Base-by-base conservation (phyloP, 2,329 filamentous ascomycete species). In the Torrubiellomyces zombiae region DNA sequence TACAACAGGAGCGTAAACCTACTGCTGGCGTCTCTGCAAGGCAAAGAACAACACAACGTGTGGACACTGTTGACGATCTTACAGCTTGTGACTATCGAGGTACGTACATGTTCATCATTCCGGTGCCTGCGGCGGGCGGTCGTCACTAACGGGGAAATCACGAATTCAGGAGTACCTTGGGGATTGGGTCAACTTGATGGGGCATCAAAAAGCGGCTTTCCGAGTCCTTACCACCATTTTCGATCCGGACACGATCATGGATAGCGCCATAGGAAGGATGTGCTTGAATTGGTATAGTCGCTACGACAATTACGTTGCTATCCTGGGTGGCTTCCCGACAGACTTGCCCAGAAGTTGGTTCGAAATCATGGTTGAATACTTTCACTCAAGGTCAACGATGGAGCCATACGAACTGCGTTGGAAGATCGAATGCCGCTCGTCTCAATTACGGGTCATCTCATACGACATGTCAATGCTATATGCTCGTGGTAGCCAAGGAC, bases 71-170 rank as follows among this genome's bases (percentile, higher is more conserved):
- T 94, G 31, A 91, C 86, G 0, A 85, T 95, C 12, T 55, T 98
- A 20, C 85, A 95, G 41, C 65, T 95, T 24, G 83, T 85, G 28
- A 91, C 81, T 3, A 89, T 94, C 28, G 89, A 98, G 67, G 83
- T 91, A 60, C 42, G 57, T 34, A n/a, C n/a, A n/a, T n/a, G n/a
- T n/a, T n/a, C n/a, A n/a, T n/a, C 16, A 18, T 18, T 8, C 3
- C 12, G 12, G 4, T 11, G 22, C 10, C 16, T 16, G 11, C 22
- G 14, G 14, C 7, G n/a, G 15, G 18, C 19, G 10, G 15, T 40
- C 29, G 10, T 10, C 2, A 17, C 16, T 18, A 24, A 27, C n/a
- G 15, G n/a, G 16, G 13, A 21, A 7, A 25, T 21, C 40, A 93
- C 82, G 89, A 21, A 7, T 26, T 21, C 40, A 93, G 82, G 89